Conservation (phyloP, 805 yeast genomes). For the Wickerhamomyces strasburgensis region DNA sequence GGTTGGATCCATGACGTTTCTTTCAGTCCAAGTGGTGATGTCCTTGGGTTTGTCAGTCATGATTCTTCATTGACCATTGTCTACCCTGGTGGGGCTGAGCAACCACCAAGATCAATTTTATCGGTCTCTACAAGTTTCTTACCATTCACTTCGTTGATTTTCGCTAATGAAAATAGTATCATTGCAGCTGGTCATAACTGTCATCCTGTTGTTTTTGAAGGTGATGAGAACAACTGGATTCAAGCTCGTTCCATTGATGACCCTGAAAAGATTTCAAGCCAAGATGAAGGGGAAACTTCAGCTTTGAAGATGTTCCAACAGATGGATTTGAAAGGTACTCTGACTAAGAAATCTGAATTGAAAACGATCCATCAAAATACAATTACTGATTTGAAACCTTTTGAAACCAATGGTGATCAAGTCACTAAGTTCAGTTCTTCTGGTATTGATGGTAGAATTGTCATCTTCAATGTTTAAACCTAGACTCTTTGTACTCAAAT, state of each 20-base stretch:
- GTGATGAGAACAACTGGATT: conserved; percentile 59
- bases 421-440: conserved; percentile 64
- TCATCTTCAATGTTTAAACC: conserved; percentile 54
- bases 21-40: conserved; percentile 75
- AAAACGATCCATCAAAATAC: conserved; percentile 89
- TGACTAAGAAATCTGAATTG: conserved; percentile 42
- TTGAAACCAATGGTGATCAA: conserved; percentile 29
- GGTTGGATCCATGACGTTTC: conserved; percentile 92
- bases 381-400: conserved; percentile 60
- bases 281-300: conserved; percentile 54
- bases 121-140: conserved; percentile 61
- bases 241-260: conserved; percentile 43
- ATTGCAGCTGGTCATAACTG: conserved; percentile 91
- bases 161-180: conserved; percentile 59
- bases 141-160: conserved; percentile 76
- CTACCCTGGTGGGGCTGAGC: conserved; percentile 66
- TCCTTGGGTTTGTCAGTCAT: conserved; percentile 77
- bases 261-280: conserved; percentile 48
- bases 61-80: conserved; percentile 80
- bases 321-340: conserved; percentile 89
- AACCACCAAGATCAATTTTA: conserved; percentile 56
- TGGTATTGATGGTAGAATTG: conserved; percentile 91
- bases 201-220: conserved; percentile 81
- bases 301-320: conserved; percentile 93
- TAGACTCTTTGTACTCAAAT: not conserved